These are phyloP conservation scores for Blastomyces parvus DNA, from an alignment of 2,329 filamentous ascomycete genomes.

Conservation along the genomic window DNA sequence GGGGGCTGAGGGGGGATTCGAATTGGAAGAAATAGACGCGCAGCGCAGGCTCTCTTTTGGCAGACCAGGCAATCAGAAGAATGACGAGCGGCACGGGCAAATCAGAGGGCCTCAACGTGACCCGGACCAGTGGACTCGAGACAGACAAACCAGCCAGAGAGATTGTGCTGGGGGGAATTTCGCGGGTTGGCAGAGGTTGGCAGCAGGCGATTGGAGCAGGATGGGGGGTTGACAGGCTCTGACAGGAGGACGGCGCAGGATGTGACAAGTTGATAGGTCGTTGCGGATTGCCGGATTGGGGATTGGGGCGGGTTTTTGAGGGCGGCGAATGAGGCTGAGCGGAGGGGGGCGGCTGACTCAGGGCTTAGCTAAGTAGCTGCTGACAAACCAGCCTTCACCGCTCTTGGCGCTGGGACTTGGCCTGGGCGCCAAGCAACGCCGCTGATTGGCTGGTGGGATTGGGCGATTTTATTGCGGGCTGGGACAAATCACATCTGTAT, in stretches of 20 bases:
- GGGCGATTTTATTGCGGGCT: not conserved
- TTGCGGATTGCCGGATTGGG: too few relatives aligned
- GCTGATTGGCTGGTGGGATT: not conserved
- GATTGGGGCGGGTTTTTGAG: too few relatives aligned
- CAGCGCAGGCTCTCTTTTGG: not conserved
- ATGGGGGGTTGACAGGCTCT: too few relatives aligned
- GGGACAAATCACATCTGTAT: not conserved
- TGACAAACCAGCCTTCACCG: not conserved
- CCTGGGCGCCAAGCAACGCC: not conserved
- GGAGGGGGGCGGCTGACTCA: not conserved
- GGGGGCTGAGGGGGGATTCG: too few relatives aligned
- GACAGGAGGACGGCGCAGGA: not conserved
- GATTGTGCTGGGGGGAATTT: not conserved
- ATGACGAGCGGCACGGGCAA: not conserved
- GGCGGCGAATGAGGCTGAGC: too few relatives aligned
- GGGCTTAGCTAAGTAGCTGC: too few relatives aligned
- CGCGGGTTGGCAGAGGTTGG: not conserved
- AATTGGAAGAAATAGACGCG: not conserved
- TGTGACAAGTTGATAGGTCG: not conserved
- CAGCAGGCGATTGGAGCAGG: not conserved
- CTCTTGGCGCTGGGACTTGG: too few relatives aligned
- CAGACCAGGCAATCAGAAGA: not conserved
- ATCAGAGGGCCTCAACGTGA: not conserved
- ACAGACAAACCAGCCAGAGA: not conserved
- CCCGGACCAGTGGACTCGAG: not conserved